Evolutionary conservation across 2,329 filamentous ascomycete genomes (phyloP), one percentile per base, ranked within the genome.

Genomic region (Fusarium clavum): DNA sequence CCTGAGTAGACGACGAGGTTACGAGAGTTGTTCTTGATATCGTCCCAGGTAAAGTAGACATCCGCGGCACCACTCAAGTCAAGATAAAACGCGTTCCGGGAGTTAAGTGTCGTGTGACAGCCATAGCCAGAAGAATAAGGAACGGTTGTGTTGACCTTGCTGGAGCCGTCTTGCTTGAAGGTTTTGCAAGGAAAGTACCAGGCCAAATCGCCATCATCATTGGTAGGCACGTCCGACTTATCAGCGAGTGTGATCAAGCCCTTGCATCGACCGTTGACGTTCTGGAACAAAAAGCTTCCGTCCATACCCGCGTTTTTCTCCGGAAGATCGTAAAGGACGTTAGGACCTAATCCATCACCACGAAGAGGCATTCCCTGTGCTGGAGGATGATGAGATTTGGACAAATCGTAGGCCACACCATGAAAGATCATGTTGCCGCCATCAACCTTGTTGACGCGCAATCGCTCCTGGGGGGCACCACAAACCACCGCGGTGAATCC

Each of bases 201-300:
- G 3, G 91, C 96, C 67, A 99, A 82, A 61, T 97, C 83, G 13
- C 90, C 89, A 55, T 90, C 82, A 27, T 80, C 81, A 77, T 97
- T 91, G 8, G 91, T 92, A 2, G 94, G 94, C 11, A 99, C 90
- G 73, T 94, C 91, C 1, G 94, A 97, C 58, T 84, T 84, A 2
- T 86, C 78, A 2, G 91, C 88, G 10, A 86, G 81, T 1, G 89
- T 97, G 77, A 99, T 97, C 60, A 98, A 81, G 12, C 87, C 92
- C 82, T 98, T 99, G 87, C 96, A 99, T 68, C 92, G 92, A 49
- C 96, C 97, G 75, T 99, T 99, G 79, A 99, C 96, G 72, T 98
- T 97, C 79, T 99, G 96, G 82, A 99, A 99, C 77, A 99, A 83
- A 79, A 99, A 99, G 77, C 94, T 98, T 61, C 93, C 95, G 78